Evolutionary conservation across 108 stramenopile genomes (phyloP).

Genomic region (Skeletonema menzelii): DNA sequence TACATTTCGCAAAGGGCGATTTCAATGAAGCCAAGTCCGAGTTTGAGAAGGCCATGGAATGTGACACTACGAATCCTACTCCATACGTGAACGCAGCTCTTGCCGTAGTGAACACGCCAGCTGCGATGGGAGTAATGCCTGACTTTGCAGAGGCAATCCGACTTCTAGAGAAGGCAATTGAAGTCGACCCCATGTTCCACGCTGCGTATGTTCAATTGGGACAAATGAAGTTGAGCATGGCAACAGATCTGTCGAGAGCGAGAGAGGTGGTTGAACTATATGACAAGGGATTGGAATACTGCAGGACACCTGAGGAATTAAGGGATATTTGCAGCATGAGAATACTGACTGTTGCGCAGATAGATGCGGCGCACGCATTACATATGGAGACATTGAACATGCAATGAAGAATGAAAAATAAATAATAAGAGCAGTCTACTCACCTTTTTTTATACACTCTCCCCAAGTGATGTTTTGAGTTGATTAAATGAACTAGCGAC

Average conservation of each 20-base stretch:
- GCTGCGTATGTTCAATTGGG: constrained; percentile 91
- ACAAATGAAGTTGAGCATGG: constrained; percentile 88
- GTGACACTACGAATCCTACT: constrained; percentile 81
- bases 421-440: neutral
- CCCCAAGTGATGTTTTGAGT: too few relatives aligned
- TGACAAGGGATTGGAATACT: constrained; percentile 74
- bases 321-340: constrained; percentile 88
- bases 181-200: constrained; percentile 88
- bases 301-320: constrained; percentile 87
- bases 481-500: too few relatives aligned
- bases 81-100: constrained; percentile 92
- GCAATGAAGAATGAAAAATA: constrained; percentile 44
- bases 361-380: constrained; percentile 79
- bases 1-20: constrained; percentile 78
- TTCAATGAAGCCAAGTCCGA: constrained; percentile 66
- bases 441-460: too few relatives aligned
- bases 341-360: constrained; percentile 84
- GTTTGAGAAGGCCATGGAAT: constrained; percentile 84
- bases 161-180: constrained; percentile 80
- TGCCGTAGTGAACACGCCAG: constrained; percentile 79
- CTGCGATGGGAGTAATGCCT: constrained; percentile 64
- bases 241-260: constrained; percentile 69
- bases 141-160: constrained; percentile 65
- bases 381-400: constrained; percentile 88
- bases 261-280: constrained; percentile 81